Evolutionary conservation across 768 basidiomycete genomes (phyloP).

Genomic region (Sporobolomyces pararoseus): DNA sequence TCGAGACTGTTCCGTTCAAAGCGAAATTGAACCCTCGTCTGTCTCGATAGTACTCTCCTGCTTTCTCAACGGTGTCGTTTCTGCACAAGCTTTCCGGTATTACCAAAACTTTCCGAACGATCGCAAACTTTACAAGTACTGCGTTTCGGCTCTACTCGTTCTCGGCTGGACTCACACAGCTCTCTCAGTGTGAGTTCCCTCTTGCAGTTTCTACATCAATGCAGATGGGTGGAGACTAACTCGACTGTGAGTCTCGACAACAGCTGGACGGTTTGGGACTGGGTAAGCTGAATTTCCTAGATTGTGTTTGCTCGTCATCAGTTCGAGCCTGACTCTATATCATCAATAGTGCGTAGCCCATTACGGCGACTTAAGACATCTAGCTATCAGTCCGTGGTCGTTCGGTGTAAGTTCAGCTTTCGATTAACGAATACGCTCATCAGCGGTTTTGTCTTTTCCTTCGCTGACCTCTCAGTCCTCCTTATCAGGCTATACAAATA

Average conservation of each 20-base stretch:
- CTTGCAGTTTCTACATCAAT: too few relatives aligned
- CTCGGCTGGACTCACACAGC: not conserved
- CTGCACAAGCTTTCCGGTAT: not conserved
- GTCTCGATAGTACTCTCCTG: not conserved
- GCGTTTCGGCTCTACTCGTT: not conserved
- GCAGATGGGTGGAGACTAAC: too few relatives aligned
- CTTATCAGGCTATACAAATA: not conserved
- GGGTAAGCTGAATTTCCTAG: not conserved
- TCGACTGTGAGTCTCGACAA: too few relatives aligned
- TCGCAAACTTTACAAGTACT: not conserved
- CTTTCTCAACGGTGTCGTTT: not conserved
- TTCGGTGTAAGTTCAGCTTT: not conserved
- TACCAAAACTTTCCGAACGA: conserved; percentile 9
- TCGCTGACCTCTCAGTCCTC: not conserved
- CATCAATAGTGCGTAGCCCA: not conserved
- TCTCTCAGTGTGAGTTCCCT: not conserved
- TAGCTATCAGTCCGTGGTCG: not conserved
- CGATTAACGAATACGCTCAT: too few relatives aligned
- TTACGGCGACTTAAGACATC: not conserved
- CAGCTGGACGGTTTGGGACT: conserved; percentile 7
- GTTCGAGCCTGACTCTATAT: not conserved
- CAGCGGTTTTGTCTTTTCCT: too few relatives aligned
- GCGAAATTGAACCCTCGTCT: not conserved
- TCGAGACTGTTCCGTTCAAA: not conserved
- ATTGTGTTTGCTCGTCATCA: not conserved